Conservation (phyloP, 352 stramenopile species). For the Blastocystis sp. region DNA sequence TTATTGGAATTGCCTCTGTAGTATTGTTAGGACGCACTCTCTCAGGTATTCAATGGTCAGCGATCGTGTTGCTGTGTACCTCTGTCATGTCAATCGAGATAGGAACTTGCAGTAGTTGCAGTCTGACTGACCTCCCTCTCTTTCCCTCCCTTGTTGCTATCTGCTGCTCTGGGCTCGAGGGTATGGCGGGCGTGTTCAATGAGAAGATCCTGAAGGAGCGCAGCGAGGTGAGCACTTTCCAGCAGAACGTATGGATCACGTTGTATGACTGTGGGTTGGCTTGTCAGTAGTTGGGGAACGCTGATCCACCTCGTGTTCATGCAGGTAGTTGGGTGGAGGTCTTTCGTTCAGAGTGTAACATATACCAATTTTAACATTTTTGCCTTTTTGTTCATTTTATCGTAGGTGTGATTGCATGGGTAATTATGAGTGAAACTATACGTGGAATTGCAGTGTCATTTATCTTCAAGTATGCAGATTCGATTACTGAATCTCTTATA, state of each 20-base stretch:
- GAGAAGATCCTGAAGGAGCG: constrained; percentile 12
- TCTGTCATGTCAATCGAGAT: background rate
- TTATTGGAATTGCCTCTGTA: background rate
- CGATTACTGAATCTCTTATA: background rate
- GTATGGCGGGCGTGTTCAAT: background rate
- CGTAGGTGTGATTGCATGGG: background rate
- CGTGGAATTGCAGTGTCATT: background rate
- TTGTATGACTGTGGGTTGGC: background rate
- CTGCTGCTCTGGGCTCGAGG: background rate
- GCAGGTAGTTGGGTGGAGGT: background rate
- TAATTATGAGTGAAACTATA: background rate
- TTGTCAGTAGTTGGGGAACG: background rate
- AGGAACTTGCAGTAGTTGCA: background rate
- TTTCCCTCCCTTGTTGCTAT: background rate
- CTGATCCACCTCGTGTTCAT: background rate
- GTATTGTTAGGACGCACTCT: background rate
- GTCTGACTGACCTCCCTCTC: background rate
- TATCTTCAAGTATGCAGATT: constrained; percentile 35
- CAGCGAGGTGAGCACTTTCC: background rate
- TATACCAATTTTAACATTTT: constrained; percentile 24
- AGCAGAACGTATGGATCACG: constrained; percentile 18
- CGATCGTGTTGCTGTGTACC: constrained; percentile 26
- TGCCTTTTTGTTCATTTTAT: constrained; percentile 1
- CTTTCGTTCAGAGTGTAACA: constrained; percentile 7
- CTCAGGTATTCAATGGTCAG: background rate